Conservation (phyloP, 2,329 filamentous ascomycete genomes). For the Colletotrichum endophyticum region DNA sequence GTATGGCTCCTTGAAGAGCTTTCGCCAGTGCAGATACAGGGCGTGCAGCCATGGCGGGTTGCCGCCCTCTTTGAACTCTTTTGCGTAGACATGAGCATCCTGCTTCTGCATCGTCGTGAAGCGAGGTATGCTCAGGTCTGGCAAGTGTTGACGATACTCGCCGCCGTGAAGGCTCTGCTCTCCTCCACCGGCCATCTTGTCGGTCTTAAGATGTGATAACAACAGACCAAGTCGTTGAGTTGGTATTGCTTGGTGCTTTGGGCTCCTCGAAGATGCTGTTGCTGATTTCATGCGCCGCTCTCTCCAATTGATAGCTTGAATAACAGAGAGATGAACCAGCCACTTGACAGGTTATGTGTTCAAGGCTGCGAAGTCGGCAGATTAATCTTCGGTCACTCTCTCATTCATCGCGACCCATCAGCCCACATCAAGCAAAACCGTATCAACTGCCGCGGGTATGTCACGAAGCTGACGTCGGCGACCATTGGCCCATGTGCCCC, state of each 20-base stretch:
- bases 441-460: neutral
- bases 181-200: neutral
- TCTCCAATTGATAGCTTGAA: neutral
- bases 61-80: constrained; percentile 61
- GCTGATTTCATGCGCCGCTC: neutral
- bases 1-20: constrained; percentile 69
- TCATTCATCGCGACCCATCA: neutral
- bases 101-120: constrained; percentile 69
- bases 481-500: constrained; percentile 5
- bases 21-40: constrained; percentile 63
- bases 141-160: constrained; percentile 64
- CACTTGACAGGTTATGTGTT: fast-evolving
- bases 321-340: neutral
- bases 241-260: neutral
- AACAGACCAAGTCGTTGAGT: neutral
- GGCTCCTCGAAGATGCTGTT: neutral
- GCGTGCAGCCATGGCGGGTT: constrained; percentile 71
- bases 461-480: neutral
- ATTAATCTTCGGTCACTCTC: neutral
- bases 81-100: constrained; percentile 66
- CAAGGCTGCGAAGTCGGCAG: neutral
- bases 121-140: constrained; percentile 63
- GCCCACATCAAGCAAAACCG: neutral
- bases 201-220: neutral
- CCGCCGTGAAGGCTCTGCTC: constrained; percentile 17